These are phyloP conservation scores for Ascochyta lentis DNA, from an alignment of 2,329 filamentous ascomycete genomes.

Conservation along the genomic window DNA sequence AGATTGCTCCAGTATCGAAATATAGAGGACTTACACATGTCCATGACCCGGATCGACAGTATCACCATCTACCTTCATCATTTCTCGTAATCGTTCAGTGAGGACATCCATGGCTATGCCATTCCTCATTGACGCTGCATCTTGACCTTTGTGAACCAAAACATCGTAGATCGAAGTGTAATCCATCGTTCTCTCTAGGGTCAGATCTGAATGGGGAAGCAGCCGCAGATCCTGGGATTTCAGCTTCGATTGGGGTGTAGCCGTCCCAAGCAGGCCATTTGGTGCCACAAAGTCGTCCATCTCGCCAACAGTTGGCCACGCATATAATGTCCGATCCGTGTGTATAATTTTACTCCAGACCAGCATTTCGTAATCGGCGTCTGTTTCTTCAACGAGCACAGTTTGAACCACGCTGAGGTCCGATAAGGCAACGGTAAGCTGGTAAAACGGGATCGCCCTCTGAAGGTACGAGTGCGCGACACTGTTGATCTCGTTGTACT, in stretches of 20 bases:
- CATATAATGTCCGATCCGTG: background rate
- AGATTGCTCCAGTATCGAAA: too few relatives aligned
- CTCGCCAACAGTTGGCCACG: constrained; percentile 12
- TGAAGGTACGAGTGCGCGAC: constrained; percentile 24
- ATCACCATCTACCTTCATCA: constrained; percentile 17
- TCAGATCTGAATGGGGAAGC: background rate
- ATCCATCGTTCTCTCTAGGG: constrained; percentile 10
- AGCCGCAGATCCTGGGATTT: constrained; percentile 12
- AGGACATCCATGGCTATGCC: constrained; percentile 22
- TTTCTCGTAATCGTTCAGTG: constrained; percentile 19
- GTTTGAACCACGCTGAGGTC: constrained; percentile 38
- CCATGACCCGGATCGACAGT: constrained; percentile 16
- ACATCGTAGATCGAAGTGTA: constrained; percentile 22
- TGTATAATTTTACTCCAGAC: constrained; percentile 5
- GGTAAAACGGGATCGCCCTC: constrained; percentile 34
- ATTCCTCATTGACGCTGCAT: background rate
- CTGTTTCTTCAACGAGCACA: constrained; percentile 22
- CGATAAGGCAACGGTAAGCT: constrained; percentile 28
- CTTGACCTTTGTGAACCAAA: constrained; percentile 9
- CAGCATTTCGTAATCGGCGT: constrained; percentile 3
- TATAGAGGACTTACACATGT: constrained; percentile 31
- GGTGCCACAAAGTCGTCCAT: constrained; percentile 40
- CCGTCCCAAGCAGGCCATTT: constrained; percentile 27
- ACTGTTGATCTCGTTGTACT: constrained; percentile 2
- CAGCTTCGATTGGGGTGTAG: constrained; percentile 19